Base-by-base conservation (phyloP, 2,329 filamentous ascomycete genomes). In the Neonectria sp. region DNA sequence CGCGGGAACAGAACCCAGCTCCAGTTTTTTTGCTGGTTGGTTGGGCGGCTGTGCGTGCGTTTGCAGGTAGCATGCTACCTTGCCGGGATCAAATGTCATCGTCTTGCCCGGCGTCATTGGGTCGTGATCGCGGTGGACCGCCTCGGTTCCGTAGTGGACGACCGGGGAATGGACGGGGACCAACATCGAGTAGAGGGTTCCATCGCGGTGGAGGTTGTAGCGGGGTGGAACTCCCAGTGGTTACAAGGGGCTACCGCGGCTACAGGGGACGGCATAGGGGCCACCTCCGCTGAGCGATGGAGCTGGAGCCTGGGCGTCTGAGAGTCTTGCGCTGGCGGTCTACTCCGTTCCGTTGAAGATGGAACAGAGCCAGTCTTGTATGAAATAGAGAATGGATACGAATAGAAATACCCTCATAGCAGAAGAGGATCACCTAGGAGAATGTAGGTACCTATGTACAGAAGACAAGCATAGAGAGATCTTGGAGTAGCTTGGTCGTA, bases 111-210 rank as follows among this genome's bases (percentile, higher is more conserved):
- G 37, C 29, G 45, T 48, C 45, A 17, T 12, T 52, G 49, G 45
- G 61, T 52, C 63, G 40, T 65, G 51, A 60, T 29, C 48, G 27
- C 55, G 58, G 53, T 57, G 45, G 31, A 53, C 55, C 49, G 51
- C 67, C 67, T 65, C 67, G 67, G 67, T 60, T 69, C 64, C 55
- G 64, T 53, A 58, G 56, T 49, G 55, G 51, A 53, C 48, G 51
- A 53, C n/a, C 37, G 27, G 48, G 35, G 25, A 57, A n/a, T n/a
- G n/a, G n/a, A n/a, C n/a, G 60, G 51, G 53, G 31, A 33, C 40
- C 40, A 43, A 35, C 51, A 29, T 21, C 21, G 21, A 21, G 21
- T 21, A 21, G 21, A 21, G 21, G 21, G 21, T 21, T 21, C 21
- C 21, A 21, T 21, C 21, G 21, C 21, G 21, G 21, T 2, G 21